These are phyloP conservation scores for Microbotryum saponariae DNA, from an alignment of 1,284 basidiomycete genomes.

Conservation along the genomic window DNA sequence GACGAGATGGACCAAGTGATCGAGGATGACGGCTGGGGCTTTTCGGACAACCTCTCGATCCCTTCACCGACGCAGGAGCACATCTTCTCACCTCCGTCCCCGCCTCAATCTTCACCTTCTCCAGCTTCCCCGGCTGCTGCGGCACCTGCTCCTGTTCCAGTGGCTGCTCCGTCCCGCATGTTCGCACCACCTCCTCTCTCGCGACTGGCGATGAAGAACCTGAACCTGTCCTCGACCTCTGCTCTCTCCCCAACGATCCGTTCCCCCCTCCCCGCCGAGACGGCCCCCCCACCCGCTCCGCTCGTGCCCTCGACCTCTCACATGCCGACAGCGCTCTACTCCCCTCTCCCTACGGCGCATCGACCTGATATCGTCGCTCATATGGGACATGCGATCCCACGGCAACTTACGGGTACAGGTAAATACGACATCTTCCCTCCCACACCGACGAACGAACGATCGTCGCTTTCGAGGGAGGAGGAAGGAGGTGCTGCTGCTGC, in stretches of 20 bases:
- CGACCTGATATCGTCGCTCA: neutral
- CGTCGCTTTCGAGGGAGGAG: neutral
- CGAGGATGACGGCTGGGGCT: slow-evolving; percentile 5
- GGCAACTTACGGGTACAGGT: too few species aligned
- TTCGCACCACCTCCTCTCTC: neutral
- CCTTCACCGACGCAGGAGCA: neutral
- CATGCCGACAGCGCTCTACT: neutral
- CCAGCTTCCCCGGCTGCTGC: neutral
- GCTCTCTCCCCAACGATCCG: neutral
- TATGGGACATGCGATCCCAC: neutral
- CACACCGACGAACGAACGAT: neutral
- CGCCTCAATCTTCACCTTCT: neutral
- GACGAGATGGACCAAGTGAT: neutral
- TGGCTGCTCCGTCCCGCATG: neutral
- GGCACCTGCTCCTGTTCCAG: neutral
- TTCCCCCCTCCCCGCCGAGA: neutral
- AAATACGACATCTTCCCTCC: neutral
- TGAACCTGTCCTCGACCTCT: neutral
- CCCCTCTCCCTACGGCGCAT: neutral
- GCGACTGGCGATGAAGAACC: neutral
- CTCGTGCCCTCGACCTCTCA: neutral
- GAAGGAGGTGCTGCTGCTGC: neutral
- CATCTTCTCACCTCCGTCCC: neutral
- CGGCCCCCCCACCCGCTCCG: neutral
- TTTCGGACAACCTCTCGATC: neutral